Evolutionary conservation across 192 early-diverging fungal species (phyloP), one percentile per base, ranked within the genome.

Genomic region (Backusella macrospora): DNA sequence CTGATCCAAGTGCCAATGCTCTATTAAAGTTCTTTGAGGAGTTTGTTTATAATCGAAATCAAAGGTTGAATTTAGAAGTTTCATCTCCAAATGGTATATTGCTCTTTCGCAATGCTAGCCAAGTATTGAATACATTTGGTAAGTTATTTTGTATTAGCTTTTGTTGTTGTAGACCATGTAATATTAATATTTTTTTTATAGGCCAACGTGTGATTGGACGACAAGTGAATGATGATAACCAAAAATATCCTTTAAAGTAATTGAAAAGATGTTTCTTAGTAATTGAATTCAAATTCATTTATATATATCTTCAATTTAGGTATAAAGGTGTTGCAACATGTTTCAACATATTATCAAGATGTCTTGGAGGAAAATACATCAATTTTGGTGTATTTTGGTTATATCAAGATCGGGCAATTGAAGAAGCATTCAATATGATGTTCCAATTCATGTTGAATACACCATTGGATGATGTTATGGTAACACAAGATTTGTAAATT

Each of bases 341-440:
- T 76, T 93, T 96, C 46, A 83, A 79, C 64, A 93, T 93, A 0
- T 69, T 96, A 55, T 83, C 84, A 46, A 86, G 87, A 3, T 82
- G 91, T 14, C 72, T 96, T 1, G 79, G 86, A 14, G 95, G 95
- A 72, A 88, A 89, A 72, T 97, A 96, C 72, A 92, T 96, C 47
- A 93, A 92, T 43, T 95, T 97, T 79, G 94, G 94, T 14, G 93
- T 97, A 65, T 95, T 96, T 82, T 88, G 88, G 62, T 80, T 97
- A 47, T 97, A 97, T 74, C 88, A 89, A 64, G 95, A 96, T 78
- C 87, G 83, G 18, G 90, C 94, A 12, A 77, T 96, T 40, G 89
- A 88, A 63, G 80, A 83, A 18, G 90, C 89, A 7, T 80, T 93
- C 45, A 73, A 80, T 5, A 80, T 88, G 6, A 77, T 88, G 34